phyloP scores from a whole-genome alignment of 257 asterid genomes.

The Rubia yunnanensis region DNA sequence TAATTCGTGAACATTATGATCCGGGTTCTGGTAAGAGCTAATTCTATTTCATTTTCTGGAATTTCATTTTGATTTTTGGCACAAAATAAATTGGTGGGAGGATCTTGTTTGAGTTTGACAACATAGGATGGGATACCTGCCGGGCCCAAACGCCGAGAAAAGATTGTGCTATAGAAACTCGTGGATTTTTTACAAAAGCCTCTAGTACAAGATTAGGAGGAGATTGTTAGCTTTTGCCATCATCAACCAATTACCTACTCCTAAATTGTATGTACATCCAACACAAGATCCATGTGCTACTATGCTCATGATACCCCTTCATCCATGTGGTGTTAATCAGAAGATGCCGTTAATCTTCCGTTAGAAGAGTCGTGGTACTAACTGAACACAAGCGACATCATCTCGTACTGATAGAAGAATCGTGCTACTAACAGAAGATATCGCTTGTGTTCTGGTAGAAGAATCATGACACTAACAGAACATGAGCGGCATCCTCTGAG shows the following conservation, averaged over 20 bases:
- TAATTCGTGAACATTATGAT: too few species aligned
- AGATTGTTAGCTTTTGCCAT: neutral
- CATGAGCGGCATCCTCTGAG: neutral
- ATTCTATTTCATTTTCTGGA: too few species aligned
- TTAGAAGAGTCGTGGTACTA: neutral
- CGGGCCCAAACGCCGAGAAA: conserved; percentile 4
- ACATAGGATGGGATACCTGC: neutral
- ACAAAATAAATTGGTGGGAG: neutral
- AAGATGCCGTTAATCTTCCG: neutral
- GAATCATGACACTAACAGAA: neutral
- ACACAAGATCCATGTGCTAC: neutral
- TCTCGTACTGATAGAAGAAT: too few species aligned
- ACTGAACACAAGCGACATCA: too few species aligned
- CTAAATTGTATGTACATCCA: neutral
- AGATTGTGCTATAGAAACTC: neutral
- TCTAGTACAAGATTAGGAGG: neutral
- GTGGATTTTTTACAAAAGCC: neutral
- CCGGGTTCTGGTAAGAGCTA: too few species aligned
- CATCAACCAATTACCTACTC: neutral
- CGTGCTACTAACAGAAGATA: neutral
- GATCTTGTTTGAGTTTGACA: conserved; percentile 1
- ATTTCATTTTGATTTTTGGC: neutral
- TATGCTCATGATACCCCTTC: neutral
- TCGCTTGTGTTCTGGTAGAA: too few species aligned
- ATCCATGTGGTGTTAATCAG: neutral